phyloP scores from a whole-genome alignment of 768 basidiomycete genomes.

The Suillus subalutaceus region DNA sequence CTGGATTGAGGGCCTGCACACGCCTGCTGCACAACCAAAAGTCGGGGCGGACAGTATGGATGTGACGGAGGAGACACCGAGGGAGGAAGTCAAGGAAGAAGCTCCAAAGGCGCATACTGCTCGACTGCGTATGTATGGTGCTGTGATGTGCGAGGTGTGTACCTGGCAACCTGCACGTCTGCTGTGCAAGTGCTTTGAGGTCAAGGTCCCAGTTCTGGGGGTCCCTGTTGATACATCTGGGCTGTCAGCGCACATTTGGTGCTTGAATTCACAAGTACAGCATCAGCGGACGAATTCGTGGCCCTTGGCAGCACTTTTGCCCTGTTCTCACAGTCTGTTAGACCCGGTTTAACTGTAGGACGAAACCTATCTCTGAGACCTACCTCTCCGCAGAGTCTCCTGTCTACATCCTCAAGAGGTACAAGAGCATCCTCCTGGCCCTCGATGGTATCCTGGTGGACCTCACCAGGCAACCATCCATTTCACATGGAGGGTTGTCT shows the following conservation, averaged over 20 bases:
- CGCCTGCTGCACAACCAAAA: constrained; percentile 48
- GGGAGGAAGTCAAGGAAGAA: constrained; percentile 55
- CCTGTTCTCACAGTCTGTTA: too few species aligned
- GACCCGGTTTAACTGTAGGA: too few species aligned
- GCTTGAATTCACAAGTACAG: constrained; percentile 11
- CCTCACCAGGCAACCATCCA: too few species aligned
- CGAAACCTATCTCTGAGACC: too few species aligned
- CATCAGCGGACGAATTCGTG: constrained; percentile 4
- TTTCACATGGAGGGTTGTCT: too few species aligned
- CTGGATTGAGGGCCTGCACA: constrained; percentile 74
- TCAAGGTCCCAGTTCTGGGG: constrained; percentile 82
- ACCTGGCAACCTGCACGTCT: constrained; percentile 81
- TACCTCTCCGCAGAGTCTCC: too few species aligned
- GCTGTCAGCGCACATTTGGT: constrained; percentile 26
- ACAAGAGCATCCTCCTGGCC: too few species aligned
- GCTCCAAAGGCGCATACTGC: constrained; percentile 84
- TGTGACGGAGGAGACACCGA: constrained; percentile 38
- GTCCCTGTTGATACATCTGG: constrained; percentile 36
- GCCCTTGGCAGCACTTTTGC: too few species aligned
- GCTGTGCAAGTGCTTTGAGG: constrained; percentile 87
- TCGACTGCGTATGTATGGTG: constrained; percentile 84
- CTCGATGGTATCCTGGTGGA: too few species aligned
- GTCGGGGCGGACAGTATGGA: constrained; percentile 46
- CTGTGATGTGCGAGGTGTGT: constrained; percentile 73
- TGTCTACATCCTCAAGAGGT: too few species aligned